Evolutionary conservation across 352 stramenopile genomes (phyloP), one percentile per base, ranked within the genome.

Genomic region (Globisporangium echinulatum): DNA sequence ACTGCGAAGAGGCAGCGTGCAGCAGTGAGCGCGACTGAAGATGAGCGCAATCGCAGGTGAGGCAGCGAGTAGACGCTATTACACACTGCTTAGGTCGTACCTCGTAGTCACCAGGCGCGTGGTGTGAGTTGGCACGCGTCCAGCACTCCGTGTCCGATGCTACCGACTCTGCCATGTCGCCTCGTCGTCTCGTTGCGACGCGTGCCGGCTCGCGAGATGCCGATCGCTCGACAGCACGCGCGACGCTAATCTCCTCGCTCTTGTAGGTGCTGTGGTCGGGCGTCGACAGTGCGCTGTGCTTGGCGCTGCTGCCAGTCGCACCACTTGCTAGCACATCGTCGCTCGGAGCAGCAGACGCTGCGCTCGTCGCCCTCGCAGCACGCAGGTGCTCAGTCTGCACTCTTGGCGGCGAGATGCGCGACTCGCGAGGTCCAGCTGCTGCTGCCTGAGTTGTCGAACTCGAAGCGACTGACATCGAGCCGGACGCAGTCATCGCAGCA

Each of bases 231-330:
- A 7, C 17, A 33, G 46, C 25, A 36, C 52, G 42, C 11, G 40
- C 40, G 3, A 48, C 39, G n/a, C 55, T 62, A 48, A 62, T 50
- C 14, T 57, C 54, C 8, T 58, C 54, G 42, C 54, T 66, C 44
- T 62, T 61, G 7, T 39, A 40, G 36, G 52, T 58, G 36, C 17
- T 66, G 13, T 36, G 15, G n/a, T 17, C 25, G 10, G 46, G 25
- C n/a, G 17, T 10, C 46, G 46, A n/a, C 6, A 50, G 46, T n/a
- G n/a, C 46, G 7, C 4, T 8, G n/a, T 36, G 46, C 46, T 33
- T 19, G 15, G 47, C 40, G 40, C 25, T 17, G 49, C 25, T 36
- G n/a, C n/a, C 33, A n/a, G n/a, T 33, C 6, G 13, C n/a, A n/a
- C 17, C 48, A 19, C 11, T 17, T 36, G 53, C 47, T 15, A 40